These are phyloP conservation scores for Gymnopilus junonius DNA, from an alignment of 768 basidiomycete species.

Conservation along the genomic window DNA sequence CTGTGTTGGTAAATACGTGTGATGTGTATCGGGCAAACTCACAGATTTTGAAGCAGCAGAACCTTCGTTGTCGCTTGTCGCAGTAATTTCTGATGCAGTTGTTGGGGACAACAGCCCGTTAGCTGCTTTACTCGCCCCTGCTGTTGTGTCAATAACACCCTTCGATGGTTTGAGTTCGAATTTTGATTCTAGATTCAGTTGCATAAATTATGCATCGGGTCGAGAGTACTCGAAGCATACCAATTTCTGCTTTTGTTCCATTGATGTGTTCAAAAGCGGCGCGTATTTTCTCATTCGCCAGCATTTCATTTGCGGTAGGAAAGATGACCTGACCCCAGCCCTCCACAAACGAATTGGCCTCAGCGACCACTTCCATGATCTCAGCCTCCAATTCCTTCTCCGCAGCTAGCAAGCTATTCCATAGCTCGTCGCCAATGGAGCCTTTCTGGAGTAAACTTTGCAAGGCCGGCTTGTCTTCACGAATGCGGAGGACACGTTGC, in stretches of 20 bases:
- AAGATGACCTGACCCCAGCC: slow-evolving; percentile 97
- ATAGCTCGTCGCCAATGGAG: slow-evolving; percentile 93
- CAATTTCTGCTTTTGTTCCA: slow-evolving; percentile 60
- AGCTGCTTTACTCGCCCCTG: slow-evolving; percentile 37
- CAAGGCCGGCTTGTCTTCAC: slow-evolving; percentile 93
- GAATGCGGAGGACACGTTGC: slow-evolving; percentile 80
- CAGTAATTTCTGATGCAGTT: slow-evolving; percentile 44
- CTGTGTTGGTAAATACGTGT: slow-evolving; percentile 3
- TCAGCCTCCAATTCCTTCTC: slow-evolving; percentile 97
- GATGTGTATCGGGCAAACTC: slow-evolving; percentile 23
- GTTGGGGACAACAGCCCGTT: slow-evolving; percentile 52
- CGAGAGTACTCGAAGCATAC: slow-evolving; percentile 39
- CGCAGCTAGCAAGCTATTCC: slow-evolving; percentile 86
- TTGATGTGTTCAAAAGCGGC: slow-evolving; percentile 67
- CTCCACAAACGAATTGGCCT: slow-evolving; percentile 93
- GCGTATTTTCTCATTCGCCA: slow-evolving; percentile 92
- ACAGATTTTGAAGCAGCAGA: slow-evolving; percentile 50
- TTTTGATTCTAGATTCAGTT: slow-evolving; percentile 47
- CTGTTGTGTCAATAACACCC: slow-evolving; percentile 25
- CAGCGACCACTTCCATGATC: slow-evolving; percentile 91
- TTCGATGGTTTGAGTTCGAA: slow-evolving; percentile 44
- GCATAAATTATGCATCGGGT: slow-evolving; percentile 4
- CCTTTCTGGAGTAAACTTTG: slow-evolving; percentile 91
- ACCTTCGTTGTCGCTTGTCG: slow-evolving; percentile 61
- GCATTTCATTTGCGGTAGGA: slow-evolving; percentile 92